These are phyloP conservation scores for Oehlia diaphana DNA, from an alignment of 192 early-diverging fungal genomes.

Conservation along the genomic window DNA sequence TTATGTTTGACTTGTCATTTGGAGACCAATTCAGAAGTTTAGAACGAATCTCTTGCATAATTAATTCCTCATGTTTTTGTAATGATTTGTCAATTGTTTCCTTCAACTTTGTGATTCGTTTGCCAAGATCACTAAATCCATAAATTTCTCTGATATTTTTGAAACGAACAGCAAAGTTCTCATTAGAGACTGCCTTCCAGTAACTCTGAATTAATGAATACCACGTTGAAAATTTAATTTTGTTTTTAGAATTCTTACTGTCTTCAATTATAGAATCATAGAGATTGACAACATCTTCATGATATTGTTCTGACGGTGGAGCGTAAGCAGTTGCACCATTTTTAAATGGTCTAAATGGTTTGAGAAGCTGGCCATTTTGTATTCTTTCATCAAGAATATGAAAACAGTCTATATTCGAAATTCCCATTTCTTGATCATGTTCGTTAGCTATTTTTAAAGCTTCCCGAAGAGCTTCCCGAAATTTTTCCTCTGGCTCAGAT, in stretches of 20 bases:
- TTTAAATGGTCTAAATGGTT: constrained; percentile 8
- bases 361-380: neutral
- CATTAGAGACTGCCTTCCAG: neutral
- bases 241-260: neutral
- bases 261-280: neutral
- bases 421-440: constrained; percentile 21
- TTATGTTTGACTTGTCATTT: neutral
- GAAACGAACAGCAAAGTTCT: constrained; percentile 1
- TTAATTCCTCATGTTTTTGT: neutral
- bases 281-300: neutral
- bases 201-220: neutral
- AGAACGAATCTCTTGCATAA: neutral
- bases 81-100: constrained; percentile 4
- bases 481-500: neutral
- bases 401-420: neutral
- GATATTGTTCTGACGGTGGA: neutral
- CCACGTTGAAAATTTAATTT: neutral
- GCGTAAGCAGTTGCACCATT: neutral
- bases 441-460: constrained; percentile 21
- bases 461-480: constrained; percentile 1
- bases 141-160: constrained; percentile 22
- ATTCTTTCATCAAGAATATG: constrained; percentile 9
- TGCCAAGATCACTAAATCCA: constrained; percentile 22
- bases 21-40: neutral
- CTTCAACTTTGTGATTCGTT: constrained; percentile 25